These are phyloP conservation scores for Linum trigynum DNA, from an alignment of 345 rosid genomes.

Conservation along the genomic window DNA sequence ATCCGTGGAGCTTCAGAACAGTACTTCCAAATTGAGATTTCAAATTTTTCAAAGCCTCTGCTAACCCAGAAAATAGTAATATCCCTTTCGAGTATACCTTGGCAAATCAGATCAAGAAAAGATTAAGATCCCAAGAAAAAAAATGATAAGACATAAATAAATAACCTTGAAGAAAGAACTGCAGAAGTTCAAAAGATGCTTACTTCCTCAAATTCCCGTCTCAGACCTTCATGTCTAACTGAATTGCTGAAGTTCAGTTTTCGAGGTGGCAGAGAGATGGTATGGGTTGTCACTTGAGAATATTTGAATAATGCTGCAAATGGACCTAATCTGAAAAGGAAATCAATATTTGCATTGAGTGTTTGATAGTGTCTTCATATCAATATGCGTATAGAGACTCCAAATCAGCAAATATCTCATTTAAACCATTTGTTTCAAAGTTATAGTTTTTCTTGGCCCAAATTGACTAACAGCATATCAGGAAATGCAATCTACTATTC, in stretches of 20 bases:
- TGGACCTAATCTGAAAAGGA: conserved; percentile 60
- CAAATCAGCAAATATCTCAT: neutral
- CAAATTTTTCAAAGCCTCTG: conserved; percentile 41
- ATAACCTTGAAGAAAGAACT: conserved; percentile 10
- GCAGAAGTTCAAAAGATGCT: conserved; percentile 11
- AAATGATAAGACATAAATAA: neutral
- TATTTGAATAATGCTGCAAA: conserved; percentile 82
- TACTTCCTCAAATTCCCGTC: conserved; percentile 53
- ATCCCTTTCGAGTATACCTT: conserved; percentile 61
- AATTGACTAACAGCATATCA: neutral
- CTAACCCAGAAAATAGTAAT: conserved; percentile 49
- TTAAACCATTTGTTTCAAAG: neutral
- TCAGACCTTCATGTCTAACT: conserved; percentile 41
- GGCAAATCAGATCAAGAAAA: conserved; percentile 6
- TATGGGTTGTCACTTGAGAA: conserved; percentile 61
- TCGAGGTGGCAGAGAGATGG: conserved; percentile 63
- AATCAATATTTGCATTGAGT: too few species aligned
- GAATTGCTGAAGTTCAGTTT: conserved; percentile 52
- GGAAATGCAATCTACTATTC: conserved; percentile 1
- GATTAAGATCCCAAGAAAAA: neutral
- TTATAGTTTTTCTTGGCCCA: neutral
- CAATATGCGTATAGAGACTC: neutral
- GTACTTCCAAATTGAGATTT: conserved; percentile 34
- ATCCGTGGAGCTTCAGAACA: conserved; percentile 35
- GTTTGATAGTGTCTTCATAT: neutral